Base-by-base conservation (phyloP, 2,329 filamentous ascomycete genomes). In the Helicocarpus griseus region DNA sequence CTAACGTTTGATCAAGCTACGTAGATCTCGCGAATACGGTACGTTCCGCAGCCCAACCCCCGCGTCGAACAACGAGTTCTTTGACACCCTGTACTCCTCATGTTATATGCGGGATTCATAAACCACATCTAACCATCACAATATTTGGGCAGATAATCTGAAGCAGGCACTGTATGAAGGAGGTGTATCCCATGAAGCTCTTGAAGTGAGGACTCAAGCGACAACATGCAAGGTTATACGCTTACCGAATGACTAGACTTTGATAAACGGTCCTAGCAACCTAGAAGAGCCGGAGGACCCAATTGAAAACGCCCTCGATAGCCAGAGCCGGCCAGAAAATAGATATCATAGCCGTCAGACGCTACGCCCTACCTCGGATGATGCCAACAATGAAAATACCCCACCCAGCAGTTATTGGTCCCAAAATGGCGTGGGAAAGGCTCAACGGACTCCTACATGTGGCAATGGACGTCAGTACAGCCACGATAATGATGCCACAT, bases 121-220 rank as follows among this genome's bases (percentile, higher is more conserved):
- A 38, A 31, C 31, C 33, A 28, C 11, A 9, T 31, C 39, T 50
- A 50, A 50, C 19, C 5, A 17, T 21, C 39, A 14, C 38, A 35
- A 33, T 41, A 26, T 21, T 49, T n/a, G n/a, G 44, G 22, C 52
- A 77, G 75, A 70, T 53, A 67, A 71, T 38, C 67, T 80, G 49
- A 74, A 69, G 54, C 68, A 67, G 28, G 73, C 75, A 14, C 68
- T 80, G 9, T 70, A 76, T 53, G 67, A 68, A 41, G 77, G 76
- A 17, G 77, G 77, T 5, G 63, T 79, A 52, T 73, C 73, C 21
- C 60, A 62, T 19, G 73, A 78, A 45, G 75, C 73, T 19, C 66
- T 80, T 26, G 69, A 76, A 53, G 71, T 77, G 58, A 65, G 58
- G 52, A 53, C 38, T 53, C 36, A 48, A 29, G 39, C 41, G 24